Base-by-base conservation (phyloP, 108 stramenopile genomes). In the Fragilariopsis cylindrus region DNA sequence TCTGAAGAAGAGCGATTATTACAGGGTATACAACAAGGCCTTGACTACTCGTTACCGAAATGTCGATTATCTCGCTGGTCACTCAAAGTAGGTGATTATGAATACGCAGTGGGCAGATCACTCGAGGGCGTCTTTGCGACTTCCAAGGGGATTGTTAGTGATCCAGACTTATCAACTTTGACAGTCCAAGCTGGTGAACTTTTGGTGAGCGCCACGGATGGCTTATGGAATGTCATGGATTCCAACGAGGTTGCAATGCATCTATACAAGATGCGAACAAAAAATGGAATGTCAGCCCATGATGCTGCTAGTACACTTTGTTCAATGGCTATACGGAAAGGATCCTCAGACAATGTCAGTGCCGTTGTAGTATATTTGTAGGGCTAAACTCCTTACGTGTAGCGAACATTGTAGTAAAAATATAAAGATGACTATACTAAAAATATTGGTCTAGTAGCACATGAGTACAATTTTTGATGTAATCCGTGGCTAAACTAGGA, bases 221-320 rank as follows among this genome's bases (percentile, higher is more conserved):
- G 93, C 48, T 54, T 94, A 8, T 94, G 89, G 81, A 89, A 91
- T 70, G 90, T 92, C 43, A 90, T 91, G 77, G 89, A 83, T 58
- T 88, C 88, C 45, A 84, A 87, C 68, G 88, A 94, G 75, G 88
- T 87, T 30, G 90, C 84, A 5, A 67, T 58, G 41, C 86, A 87
- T 71, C 84, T 90, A 2, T 21, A 78, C 45, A 80, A 80, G 47
- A 74, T 87, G 83, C 69, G 88, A 48, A 62, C 69, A 50, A 72
- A 70, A 48, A 78, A 86, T 8, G 57, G 50, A 13, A 60, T 67
- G 53, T 71, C 56, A 65, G 90, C 93, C 1, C 76, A 76, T 5
- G 83, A 91, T 16, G 78, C 78, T 60, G 93, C 93, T 3, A 87
- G 88, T 50, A 71, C 78, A 42, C 67, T 94, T 15, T 91, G 89